phyloP scores from a whole-genome alignment of 805 yeast species.

The Hanseniaspora lachancei region DNA sequence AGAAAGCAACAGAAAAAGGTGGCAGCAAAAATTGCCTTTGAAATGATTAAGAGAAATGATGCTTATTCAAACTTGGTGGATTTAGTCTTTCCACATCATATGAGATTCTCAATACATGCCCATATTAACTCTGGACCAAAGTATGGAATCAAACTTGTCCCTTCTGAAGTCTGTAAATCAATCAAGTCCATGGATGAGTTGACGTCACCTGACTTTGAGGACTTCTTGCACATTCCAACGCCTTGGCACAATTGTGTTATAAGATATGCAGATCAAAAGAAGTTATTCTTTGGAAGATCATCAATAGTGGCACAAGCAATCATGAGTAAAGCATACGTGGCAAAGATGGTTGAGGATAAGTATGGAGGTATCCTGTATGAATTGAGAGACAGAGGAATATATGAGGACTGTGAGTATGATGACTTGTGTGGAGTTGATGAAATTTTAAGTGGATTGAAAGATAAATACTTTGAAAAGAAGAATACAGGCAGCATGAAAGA shows the following conservation, averaged over 20 bases:
- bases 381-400: not conserved
- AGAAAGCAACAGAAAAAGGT: constrained; percentile 38
- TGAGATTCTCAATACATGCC: constrained; percentile 50
- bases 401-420: not conserved
- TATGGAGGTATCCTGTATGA: not conserved
- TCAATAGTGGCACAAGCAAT: constrained; percentile 29
- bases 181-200: constrained; percentile 31
- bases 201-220: constrained; percentile 36
- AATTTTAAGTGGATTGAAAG: not conserved
- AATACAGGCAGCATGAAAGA: not conserved
- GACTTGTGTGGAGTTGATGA: not conserved
- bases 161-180: constrained; percentile 33
- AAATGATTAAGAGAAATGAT: constrained; percentile 52
- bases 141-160: constrained; percentile 41
- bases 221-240: constrained; percentile 48
- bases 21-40: constrained; percentile 44
- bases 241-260: constrained; percentile 54
- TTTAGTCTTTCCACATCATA: constrained; percentile 44
- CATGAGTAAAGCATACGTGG: constrained; percentile 25
- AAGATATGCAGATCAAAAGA: constrained; percentile 28
- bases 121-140: constrained; percentile 49
- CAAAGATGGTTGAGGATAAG: constrained; percentile 25
- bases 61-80: constrained; percentile 54
- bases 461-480: not conserved
- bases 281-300: constrained; percentile 28